These are phyloP conservation scores for Coemansia sp. DNA, from an alignment of 192 early-diverging fungal genomes.

Conservation along the genomic window DNA sequence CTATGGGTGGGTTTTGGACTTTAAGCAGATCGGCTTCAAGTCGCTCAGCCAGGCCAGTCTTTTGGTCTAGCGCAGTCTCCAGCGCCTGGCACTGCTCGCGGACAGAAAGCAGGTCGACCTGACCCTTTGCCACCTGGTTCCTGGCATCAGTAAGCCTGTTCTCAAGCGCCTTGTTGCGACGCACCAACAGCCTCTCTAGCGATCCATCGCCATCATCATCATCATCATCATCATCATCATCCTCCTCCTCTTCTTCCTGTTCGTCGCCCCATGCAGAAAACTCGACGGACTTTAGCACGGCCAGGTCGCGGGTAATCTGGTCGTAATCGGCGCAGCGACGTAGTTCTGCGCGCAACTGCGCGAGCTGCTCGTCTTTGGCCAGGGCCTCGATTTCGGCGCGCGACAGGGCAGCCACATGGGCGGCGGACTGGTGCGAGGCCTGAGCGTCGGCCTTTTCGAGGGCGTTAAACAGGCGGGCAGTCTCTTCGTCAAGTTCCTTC, in stretches of 20 bases:
- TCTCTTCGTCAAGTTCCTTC: slow-evolving; percentile 33
- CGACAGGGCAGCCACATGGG: slow-evolving; percentile 3
- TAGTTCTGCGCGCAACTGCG: slow-evolving; percentile 53
- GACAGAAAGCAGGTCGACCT: neutral
- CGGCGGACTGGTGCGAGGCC: slow-evolving; percentile 24
- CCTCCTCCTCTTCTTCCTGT: slow-evolving; percentile 39
- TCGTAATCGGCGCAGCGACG: slow-evolving; percentile 76
- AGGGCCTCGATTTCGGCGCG: slow-evolving; percentile 24
- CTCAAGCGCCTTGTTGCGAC: slow-evolving; percentile 80
- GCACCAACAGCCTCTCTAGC: slow-evolving; percentile 76
- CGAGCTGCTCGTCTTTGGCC: slow-evolving; percentile 60
- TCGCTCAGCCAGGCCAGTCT: slow-evolving; percentile 53
- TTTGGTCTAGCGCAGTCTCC: slow-evolving; percentile 55
- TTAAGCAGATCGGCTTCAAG: slow-evolving; percentile 31
- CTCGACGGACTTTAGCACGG: slow-evolving; percentile 67
- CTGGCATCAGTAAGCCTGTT: slow-evolving; percentile 58
- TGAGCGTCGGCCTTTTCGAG: slow-evolving; percentile 38
- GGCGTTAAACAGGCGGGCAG: slow-evolving; percentile 22
- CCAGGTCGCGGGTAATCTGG: slow-evolving; percentile 80
- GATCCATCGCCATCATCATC: slow-evolving; percentile 54
- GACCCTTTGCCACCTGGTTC: slow-evolving; percentile 50
- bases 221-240: slow-evolving; percentile 19
- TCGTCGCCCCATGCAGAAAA: slow-evolving; percentile 61
- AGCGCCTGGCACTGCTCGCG: slow-evolving; percentile 44
- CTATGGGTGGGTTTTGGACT: neutral